phyloP scores from a whole-genome alignment of 164 flowering plant species.

The Macadamia integrifolia region DNA sequence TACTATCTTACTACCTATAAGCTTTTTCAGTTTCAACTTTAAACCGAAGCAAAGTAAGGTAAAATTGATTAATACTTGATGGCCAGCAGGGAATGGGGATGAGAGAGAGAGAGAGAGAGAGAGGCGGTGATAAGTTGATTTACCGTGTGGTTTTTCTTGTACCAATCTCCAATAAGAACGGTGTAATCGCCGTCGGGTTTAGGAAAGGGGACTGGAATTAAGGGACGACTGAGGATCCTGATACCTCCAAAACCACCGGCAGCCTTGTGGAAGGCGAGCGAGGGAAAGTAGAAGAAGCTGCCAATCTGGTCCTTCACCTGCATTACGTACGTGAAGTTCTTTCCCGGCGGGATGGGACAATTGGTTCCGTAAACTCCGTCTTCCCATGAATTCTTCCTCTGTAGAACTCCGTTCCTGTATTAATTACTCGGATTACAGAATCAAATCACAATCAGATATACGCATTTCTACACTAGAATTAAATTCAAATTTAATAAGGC shows the following conservation, averaged over 20 bases:
- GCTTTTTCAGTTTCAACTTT: too few relatives aligned
- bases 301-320: constrained; percentile 94
- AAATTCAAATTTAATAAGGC: too few relatives aligned
- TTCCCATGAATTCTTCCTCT: constrained; percentile 75
- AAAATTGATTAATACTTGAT: too few relatives aligned
- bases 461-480: too few relatives aligned
- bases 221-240: constrained; percentile 69
- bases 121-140: neutral
- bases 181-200: constrained; percentile 71
- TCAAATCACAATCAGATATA: neutral
- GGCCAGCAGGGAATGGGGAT: neutral
- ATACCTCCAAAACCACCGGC: constrained; percentile 89
- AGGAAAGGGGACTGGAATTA: constrained; percentile 73
- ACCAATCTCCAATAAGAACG: constrained; percentile 84
- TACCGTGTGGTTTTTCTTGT: constrained; percentile 81
- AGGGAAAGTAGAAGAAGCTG: constrained; percentile 83
- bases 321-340: constrained; percentile 71
- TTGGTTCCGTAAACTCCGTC: constrained; percentile 84
- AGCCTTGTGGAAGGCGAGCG: constrained; percentile 82
- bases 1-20: too few relatives aligned
- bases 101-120: neutral
- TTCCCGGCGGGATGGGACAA: constrained; percentile 88
- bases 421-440: neutral
- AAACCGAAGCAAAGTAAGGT: too few relatives aligned
- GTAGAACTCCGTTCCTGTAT: constrained; percentile 65